Conservation (phyloP, 129 eudicot genomes). For the Tagetes patula region DNA sequence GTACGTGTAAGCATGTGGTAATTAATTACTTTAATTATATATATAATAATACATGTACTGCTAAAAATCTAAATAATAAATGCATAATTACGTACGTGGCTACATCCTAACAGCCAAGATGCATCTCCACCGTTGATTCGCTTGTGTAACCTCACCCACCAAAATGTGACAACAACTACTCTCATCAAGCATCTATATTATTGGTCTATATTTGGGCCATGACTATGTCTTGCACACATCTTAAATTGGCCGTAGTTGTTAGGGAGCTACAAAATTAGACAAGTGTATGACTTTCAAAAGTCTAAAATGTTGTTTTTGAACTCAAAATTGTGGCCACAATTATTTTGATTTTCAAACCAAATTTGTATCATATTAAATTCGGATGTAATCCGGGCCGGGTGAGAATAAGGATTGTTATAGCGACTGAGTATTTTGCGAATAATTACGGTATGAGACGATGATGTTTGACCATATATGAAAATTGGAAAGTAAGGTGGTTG, state of each 20-base stretch:
- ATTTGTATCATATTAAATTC: background rate
- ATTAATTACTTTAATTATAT: no score
- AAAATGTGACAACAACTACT: conserved; percentile 24
- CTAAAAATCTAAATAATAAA: no score
- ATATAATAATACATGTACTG: no score
- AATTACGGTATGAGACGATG: background rate
- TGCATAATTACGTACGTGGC: conserved; percentile 1
- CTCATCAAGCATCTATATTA: conserved; percentile 13
- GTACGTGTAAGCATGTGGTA: no score
- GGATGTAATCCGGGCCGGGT: no score
- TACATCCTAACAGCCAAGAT: conserved; percentile 15
- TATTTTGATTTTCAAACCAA: background rate
- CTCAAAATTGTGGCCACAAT: background rate
- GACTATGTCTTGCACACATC: background rate
- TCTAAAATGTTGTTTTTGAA: background rate
- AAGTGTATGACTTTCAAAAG: background rate
- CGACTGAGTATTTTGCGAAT: background rate
- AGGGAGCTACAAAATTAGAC: conserved; percentile 19
- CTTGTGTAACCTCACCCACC: conserved; percentile 29
- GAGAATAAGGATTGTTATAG: background rate
- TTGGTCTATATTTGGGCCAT: conserved; percentile 22
- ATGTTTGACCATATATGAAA: conserved; percentile 5
- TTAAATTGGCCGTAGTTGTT: conserved; percentile 7
- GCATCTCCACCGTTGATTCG: conserved; percentile 27
- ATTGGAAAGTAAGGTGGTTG: conserved; percentile 8